Evolutionary conservation across 2,329 filamentous ascomycete species (phyloP), one percentile per base, ranked within the genome.

Genomic region (Pestalotiopsis sp.): DNA sequence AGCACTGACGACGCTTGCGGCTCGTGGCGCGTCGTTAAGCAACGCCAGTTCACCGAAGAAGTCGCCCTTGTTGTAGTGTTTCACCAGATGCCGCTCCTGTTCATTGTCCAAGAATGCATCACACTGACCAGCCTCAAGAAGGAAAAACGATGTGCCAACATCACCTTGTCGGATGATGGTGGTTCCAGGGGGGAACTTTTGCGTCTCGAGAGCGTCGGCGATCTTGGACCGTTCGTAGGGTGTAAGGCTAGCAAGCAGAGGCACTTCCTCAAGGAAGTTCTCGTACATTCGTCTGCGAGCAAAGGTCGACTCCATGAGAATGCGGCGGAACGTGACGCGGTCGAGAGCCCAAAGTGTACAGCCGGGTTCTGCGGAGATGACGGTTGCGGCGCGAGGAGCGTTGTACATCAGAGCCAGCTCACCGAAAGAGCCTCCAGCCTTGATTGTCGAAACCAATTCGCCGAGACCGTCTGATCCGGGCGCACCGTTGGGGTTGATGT

Each of bases 401-500:
- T 98, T 98, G 84, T 99, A 98, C 96, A 99, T 98, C 76, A 99
- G 86, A 13, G 96, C 96, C 68, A 99, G 87, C 83, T 99, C 96
- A 75, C 96, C 96, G 80, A 99, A 99, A 4, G 94, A 97, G 70
- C 95, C 95, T 64, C 96, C 96, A 3, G 94, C 89, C 59, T 93
- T 91, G 68, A 97, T 97, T 49, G 87, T 90, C 74, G 90, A 90
- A 36, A 98, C 95, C 75, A 94, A 93, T 70, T 87, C 86, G 64
- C 96, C 96, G 82, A 98, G 87, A 12, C 95, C 96, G 61, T 95
- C 90, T 0, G 88, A 85, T 0, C 95, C 95, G 7, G 94, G 86
- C 56, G 89, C 84, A 70, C 96, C 95, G 11, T 87, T 87, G 13
- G 87, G 80, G 79, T 98, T 95, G 81, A 98, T 95, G 77, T 96